phyloP scores from a whole-genome alignment of 2,329 filamentous ascomycete genomes.

The Fusarium sp. region DNA sequence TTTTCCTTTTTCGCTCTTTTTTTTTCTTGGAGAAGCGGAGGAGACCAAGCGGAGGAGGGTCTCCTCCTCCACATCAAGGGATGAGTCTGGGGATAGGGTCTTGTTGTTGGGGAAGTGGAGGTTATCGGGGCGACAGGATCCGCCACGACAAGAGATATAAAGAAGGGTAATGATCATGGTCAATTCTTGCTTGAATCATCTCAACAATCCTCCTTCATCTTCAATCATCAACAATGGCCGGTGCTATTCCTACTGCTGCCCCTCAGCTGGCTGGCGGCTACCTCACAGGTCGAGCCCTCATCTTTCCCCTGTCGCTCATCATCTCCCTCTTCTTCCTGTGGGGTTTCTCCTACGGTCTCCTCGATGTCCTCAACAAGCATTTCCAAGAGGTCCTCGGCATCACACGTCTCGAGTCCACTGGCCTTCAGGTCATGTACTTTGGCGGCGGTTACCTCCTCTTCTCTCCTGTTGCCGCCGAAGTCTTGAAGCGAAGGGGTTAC shows the following conservation, averaged over 20 bases:
- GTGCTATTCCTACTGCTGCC: constrained; percentile 38
- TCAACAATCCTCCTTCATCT: neutral
- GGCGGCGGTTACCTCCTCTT: constrained; percentile 61
- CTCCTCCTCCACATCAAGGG: constrained; percentile 17
- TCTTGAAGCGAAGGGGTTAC: constrained; percentile 74
- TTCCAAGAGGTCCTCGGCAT: constrained; percentile 61
- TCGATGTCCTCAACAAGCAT: constrained; percentile 63
- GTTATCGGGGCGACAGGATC: constrained; percentile 25
- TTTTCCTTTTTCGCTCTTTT: neutral
- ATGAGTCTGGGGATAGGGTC: constrained; percentile 26
- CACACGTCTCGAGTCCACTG: constrained; percentile 57
- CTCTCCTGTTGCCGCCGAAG: constrained; percentile 65
- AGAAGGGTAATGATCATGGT: constrained; percentile 12
- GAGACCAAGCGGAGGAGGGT: constrained; percentile 11
- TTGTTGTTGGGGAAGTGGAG: constrained; percentile 35
- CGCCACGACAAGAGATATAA: constrained; percentile 28
- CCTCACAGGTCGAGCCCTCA: constrained; percentile 44
- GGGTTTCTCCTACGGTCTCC: constrained; percentile 60
- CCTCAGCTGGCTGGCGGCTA: constrained; percentile 41
- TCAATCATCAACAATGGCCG: constrained; percentile 36
- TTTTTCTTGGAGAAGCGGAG: constrained; percentile 26
- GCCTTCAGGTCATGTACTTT: constrained; percentile 65
- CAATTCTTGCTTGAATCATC: constrained; percentile 17
- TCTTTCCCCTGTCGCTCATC: constrained; percentile 73
- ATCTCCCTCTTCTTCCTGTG: constrained; percentile 62